These are phyloP conservation scores for Baudoinia panamericana DNA, from an alignment of 495 filamentous ascomycete genomes.

Conservation along the genomic window DNA sequence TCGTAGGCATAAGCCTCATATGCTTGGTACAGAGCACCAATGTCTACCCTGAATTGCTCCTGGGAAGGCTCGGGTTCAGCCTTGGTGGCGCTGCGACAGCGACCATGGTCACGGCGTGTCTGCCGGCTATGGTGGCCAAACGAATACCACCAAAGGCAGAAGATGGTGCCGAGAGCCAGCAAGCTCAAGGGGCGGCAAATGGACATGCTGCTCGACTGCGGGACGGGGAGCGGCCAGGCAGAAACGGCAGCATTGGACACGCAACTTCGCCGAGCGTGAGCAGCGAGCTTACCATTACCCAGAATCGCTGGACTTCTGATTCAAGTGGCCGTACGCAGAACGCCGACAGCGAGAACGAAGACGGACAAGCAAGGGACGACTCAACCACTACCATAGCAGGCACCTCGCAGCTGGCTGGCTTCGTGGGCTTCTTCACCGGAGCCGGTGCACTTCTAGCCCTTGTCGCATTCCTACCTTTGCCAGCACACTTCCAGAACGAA, in stretches of 20 bases:
- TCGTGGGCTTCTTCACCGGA: slow-evolving; percentile 85
- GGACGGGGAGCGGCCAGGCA: slow-evolving; percentile 11
- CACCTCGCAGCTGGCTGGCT: slow-evolving; percentile 61
- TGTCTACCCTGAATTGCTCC: slow-evolving; percentile 78
- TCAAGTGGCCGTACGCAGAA: slow-evolving; percentile 13
- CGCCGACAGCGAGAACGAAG: background rate
- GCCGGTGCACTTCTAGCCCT: slow-evolving; percentile 81
- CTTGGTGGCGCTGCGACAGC: slow-evolving; percentile 78
- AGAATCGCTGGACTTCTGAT: slow-evolving; percentile 26
- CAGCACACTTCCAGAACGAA: slow-evolving; percentile 55
- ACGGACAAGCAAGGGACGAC: background rate
- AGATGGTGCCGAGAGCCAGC: background rate
- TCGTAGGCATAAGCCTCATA: slow-evolving; percentile 64
- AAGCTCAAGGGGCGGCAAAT: slow-evolving; percentile 5
- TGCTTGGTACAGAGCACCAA: slow-evolving; percentile 74
- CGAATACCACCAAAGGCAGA: slow-evolving; percentile 7
- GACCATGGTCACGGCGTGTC: slow-evolving; percentile 94
- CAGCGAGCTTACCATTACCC: slow-evolving; percentile 32
- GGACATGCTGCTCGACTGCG: slow-evolving; percentile 12
- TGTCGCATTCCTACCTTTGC: slow-evolving; percentile 69
- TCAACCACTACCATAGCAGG: slow-evolving; percentile 24
- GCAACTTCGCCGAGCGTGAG: slow-evolving; percentile 12
- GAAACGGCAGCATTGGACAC: slow-evolving; percentile 14
- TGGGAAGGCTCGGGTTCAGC: slow-evolving; percentile 79
- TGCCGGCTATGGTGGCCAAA: slow-evolving; percentile 58